phyloP scores from a whole-genome alignment of 192 early-diverging fungal genomes.

The Neocallimastix lanati region DNA sequence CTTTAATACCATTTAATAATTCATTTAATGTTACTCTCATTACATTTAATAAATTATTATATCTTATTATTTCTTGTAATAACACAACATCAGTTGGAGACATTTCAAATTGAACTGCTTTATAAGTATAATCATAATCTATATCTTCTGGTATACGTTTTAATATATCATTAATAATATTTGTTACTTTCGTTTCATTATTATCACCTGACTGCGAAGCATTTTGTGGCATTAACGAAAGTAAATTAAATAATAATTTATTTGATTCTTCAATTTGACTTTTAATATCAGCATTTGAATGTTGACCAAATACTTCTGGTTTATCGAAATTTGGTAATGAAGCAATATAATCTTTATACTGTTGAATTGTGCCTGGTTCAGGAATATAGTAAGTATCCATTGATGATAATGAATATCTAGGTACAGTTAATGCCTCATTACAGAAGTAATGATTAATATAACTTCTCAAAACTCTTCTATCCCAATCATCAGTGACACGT shows the following conservation, averaged over 20 bases:
- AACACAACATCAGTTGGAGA: slow-evolving; percentile 33
- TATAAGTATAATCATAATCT: slow-evolving; percentile 31
- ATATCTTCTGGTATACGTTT: slow-evolving; percentile 25
- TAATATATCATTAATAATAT: slow-evolving; percentile 21
- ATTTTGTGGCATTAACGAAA: slow-evolving; percentile 34
- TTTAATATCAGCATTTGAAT: slow-evolving; percentile 43
- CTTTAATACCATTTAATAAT: slow-evolving; percentile 38
- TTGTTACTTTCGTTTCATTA: slow-evolving; percentile 32
- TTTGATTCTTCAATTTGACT: slow-evolving; percentile 34
- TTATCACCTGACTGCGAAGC: slow-evolving; percentile 12
- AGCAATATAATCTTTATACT: slow-evolving; percentile 26
- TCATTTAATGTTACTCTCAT: slow-evolving; percentile 25
- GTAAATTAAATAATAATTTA: slow-evolving; percentile 20
- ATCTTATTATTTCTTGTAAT: slow-evolving; percentile 33
- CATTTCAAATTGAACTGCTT: slow-evolving; percentile 21
- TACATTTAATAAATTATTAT: slow-evolving; percentile 22
- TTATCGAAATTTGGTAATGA: slow-evolving; percentile 29
- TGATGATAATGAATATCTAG: slow-evolving; percentile 24
- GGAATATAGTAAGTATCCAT: slow-evolving; percentile 30
- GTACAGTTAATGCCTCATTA: slow-evolving; percentile 28
- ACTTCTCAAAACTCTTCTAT: slow-evolving; percentile 28
- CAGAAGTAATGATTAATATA: slow-evolving; percentile 36
- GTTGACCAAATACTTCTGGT: slow-evolving; percentile 46
- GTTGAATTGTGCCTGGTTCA: slow-evolving; percentile 16
- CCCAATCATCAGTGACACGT: slow-evolving; percentile 42